Base-by-base conservation (phyloP, 2,329 filamentous ascomycete species). In the Fusarium sp. region DNA sequence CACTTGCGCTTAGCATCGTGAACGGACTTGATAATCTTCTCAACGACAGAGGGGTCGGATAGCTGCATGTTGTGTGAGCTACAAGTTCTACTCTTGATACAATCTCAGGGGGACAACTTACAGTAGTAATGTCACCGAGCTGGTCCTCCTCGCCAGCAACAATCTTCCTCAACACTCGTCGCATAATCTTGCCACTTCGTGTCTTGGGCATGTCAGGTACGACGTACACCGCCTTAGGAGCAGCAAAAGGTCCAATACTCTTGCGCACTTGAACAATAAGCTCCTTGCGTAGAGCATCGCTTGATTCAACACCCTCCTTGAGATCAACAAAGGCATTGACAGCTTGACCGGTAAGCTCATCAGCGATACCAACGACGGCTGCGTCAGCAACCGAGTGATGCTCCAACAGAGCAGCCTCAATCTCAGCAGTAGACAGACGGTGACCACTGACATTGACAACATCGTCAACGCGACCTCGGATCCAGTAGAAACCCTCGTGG, bases 401-500 rank as follows among this genome's bases (percentile, higher is more conserved):
- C 85, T 98, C 95, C 72, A 99, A 91, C 48, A 99, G 89, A 20
- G 96, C 96, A 28, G 96, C 96, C 83, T 99, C 96, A 71, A 99
- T 99, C 82, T 99, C 96, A 35, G 96, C 95, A 12, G 96, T 99
- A 18, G 95, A 98, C 68, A 99, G 87, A 80, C 96, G 92, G 82
- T 99, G 96, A 28, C 96, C 96, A 74, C 92, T 96, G 67, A 99
- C 96, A 81, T 99, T 99, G 80, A 99, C 95, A 42, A 99, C 96
- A 76, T 99, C 96, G 78, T 99, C 96, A 54, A 99, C 96, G 81
- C 96, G 94, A 71, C 96, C 96, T 68, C 96, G 93, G 80, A 99
- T 99, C 96, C 96, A 99, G 89, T 98, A 99, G 86, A 98, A 99
- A 59, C 96, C 96, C 76, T 99, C 96, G 82, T 97, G 92, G 80